Conservation (phyloP, 768 basidiomycete genomes). For the Suillus tomentosus region DNA sequence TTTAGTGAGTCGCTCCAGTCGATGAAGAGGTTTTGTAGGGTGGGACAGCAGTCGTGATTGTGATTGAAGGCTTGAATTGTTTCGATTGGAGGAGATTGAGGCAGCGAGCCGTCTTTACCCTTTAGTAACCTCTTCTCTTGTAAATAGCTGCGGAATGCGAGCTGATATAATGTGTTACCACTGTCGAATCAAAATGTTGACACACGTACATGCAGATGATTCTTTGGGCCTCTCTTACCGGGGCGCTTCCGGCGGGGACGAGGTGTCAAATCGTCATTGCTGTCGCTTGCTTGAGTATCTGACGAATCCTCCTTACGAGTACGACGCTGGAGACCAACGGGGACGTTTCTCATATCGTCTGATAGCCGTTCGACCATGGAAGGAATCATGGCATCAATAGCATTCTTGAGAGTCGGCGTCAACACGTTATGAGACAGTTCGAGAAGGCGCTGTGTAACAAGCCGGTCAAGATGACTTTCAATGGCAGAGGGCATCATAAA, state of each 20-base stretch:
- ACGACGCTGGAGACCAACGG: neutral
- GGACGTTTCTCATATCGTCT: neutral
- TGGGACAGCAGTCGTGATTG: neutral
- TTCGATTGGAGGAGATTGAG: neutral
- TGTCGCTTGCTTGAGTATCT: neutral
- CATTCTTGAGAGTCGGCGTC: neutral
- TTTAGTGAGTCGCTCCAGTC: neutral
- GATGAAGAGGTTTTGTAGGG: neutral
- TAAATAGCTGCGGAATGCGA: conserved; percentile 8
- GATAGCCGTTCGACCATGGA: neutral
- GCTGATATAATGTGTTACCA: neutral
- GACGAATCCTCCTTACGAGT: neutral
- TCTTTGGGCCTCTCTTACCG: conserved; percentile 7
- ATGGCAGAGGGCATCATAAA: neutral
- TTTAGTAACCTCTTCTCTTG: neutral
- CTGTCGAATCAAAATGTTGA: too few relatives aligned
- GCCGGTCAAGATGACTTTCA: neutral
- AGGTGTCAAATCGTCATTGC: neutral
- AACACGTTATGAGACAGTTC: neutral
- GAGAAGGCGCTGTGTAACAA: neutral
- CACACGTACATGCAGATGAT: conserved; percentile 10
- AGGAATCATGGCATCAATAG: neutral
- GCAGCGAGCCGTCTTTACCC: neutral
- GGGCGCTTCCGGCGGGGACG: neutral
- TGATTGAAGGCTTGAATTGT: neutral